phyloP scores from a whole-genome alignment of 768 basidiomycete genomes.

The Panus rudis region DNA sequence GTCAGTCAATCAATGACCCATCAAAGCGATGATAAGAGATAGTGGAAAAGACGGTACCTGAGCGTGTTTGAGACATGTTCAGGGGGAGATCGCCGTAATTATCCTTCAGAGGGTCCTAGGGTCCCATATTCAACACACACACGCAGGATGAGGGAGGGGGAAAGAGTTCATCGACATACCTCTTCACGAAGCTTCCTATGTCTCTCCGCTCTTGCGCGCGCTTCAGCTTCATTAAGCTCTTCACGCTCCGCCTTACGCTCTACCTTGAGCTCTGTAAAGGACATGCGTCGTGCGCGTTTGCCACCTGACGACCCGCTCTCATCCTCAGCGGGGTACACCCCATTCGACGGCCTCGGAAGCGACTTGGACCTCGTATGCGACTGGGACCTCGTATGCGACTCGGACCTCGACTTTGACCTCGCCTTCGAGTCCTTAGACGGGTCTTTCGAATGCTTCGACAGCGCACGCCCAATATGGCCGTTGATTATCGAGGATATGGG shows the following conservation, averaged over 20 bases:
- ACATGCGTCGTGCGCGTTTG: conserved; percentile 3
- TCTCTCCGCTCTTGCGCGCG: conserved; percentile 10
- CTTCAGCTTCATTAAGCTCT: conserved; percentile 14
- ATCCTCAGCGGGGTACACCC: not conserved
- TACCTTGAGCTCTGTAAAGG: conserved; percentile 20
- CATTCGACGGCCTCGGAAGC: not conserved
- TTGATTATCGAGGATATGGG: not conserved
- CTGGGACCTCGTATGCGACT: not conserved
- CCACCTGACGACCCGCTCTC: conserved; percentile 1
- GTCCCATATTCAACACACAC: not conserved
- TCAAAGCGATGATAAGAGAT: not conserved
- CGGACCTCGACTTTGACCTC: not conserved
- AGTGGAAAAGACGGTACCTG: conserved; percentile 21
- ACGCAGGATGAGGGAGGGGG: not conserved
- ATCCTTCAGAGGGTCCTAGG: conserved; percentile 19
- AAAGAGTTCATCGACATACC: conserved; percentile 1
- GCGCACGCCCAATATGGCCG: no score
- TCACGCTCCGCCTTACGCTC: conserved; percentile 17
- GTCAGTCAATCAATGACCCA: no score
- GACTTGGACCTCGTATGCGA: not conserved
- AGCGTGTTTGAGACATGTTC: conserved; percentile 80
- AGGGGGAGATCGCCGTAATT: conserved; percentile 81
- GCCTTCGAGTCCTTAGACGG: not conserved
- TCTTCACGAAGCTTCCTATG: conserved; percentile 13
- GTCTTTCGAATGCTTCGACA: no score